Evolutionary conservation across 306 rosid genomes (phyloP), one percentile per base, ranked within the genome.

Genomic region (Glycyrrhiza uralensis): DNA sequence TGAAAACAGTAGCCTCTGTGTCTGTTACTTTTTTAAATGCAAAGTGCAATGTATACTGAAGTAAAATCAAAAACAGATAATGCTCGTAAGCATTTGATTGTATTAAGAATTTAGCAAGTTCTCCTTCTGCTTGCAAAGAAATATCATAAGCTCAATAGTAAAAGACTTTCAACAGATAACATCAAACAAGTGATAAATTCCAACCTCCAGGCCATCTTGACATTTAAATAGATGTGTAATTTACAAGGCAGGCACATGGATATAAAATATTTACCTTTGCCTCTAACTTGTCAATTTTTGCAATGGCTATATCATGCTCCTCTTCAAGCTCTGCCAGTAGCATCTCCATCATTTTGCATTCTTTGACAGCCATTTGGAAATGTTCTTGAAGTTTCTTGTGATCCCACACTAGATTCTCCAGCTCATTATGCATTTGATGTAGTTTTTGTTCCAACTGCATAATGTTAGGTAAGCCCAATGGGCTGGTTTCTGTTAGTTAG

Each of bases 321-420:
- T 84, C 87, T 86, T 87, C 96, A 69, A 90, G 87, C 56, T 91
- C 91, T 14, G 82, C 75, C 42, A 91, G 68, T 24, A 87, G 75
- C 62, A 85, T 17, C 67, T 87, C 93, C 91, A 82, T 68, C 89
- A 84, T 82, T 81, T 82, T 86, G 26, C 83, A 86, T 71, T 93
- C 96, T 77, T 81, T 79, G 56, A 87, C 73, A 46, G 85, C 85
- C 64, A 76, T 18, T 22, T 79, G 86, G 61, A 86, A 75, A 64
- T 80, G 92, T 19, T 81, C 77, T 56, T 85, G 77, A 64, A 89
- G 82, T 47, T 86, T 72, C 75, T 55, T 84, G 55, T 85, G 78
- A 45, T 91, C 92, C 90, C 82, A 80, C 39, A 51, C 63, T 49
- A 86, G 82, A 79, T 52, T 64, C 79, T 84, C 87, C 77, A 86